These are phyloP conservation scores for Boletus sp. DNA, from an alignment of 1,284 basidiomycete species.

Conservation along the genomic window DNA sequence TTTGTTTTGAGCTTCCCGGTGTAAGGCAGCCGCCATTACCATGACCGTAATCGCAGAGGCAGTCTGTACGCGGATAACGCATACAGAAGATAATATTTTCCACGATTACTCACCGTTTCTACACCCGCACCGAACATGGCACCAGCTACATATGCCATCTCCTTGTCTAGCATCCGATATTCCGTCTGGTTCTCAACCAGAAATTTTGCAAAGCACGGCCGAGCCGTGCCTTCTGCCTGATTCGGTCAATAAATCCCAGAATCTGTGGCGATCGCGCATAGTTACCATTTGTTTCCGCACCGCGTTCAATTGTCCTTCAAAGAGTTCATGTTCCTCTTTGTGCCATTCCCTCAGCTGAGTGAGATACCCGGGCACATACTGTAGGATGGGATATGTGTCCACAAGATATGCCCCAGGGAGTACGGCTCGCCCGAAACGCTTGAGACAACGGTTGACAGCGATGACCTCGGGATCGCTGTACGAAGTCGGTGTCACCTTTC, in stretches of 20 bases:
- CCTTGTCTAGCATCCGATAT: background rate
- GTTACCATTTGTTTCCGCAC: constrained; percentile 5
- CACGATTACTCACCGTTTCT: constrained; percentile 2
- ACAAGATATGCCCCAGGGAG: constrained; percentile 7
- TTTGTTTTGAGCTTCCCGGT: constrained; percentile 1
- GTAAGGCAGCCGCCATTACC: constrained; percentile 6
- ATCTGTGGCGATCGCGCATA: background rate
- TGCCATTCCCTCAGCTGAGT: constrained; percentile 1
- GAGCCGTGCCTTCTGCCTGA: constrained; percentile 4
- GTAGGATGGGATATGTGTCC: constrained; percentile 3
- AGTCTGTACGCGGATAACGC: background rate
- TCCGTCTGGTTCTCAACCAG: constrained; percentile 1
- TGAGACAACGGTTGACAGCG: constrained; percentile 1
- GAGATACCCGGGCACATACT: constrained; percentile 4
- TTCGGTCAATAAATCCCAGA: background rate
- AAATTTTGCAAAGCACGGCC: constrained; percentile 3
- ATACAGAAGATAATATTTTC: background rate
- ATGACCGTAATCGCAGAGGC: constrained; percentile 6
- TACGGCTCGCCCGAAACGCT: background rate
- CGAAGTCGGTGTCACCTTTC: constrained; percentile 9
- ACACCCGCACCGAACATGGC: constrained; percentile 9
- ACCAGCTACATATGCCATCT: constrained; percentile 6
- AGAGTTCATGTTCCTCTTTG: constrained; percentile 2
- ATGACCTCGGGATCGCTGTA: constrained; percentile 6
- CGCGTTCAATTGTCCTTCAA: constrained; percentile 1